Percentiles rank a stretch among this genome's conserved stretches.
Evolutionary conservation across 306 rosid species (phyloP).

Genomic region (Canavalia gladiata): DNA sequence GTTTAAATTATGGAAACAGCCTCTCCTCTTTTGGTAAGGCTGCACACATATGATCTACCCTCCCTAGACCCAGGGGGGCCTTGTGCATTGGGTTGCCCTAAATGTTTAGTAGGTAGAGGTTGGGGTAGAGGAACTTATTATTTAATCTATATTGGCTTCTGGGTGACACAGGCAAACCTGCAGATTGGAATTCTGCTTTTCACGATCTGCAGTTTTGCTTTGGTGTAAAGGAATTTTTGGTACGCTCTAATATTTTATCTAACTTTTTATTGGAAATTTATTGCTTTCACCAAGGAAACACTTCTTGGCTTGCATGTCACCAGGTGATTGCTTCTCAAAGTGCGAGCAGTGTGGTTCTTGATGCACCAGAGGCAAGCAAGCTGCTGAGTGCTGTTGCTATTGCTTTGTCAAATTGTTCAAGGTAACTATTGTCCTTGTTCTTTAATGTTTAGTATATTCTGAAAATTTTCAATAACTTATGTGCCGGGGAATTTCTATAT

Average conservation of each 20-base stretch:
- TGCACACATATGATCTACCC: neutral
- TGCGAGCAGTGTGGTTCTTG: slow-evolving; percentile 82
- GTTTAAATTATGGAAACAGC: neutral
- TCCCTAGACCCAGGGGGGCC: neutral
- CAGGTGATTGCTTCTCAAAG: slow-evolving; percentile 88
- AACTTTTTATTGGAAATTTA: slow-evolving; percentile 15
- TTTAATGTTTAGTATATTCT: slow-evolving; percentile 39
- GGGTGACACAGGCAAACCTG: slow-evolving; percentile 58
- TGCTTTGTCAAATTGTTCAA: slow-evolving; percentile 90
- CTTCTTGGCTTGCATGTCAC: slow-evolving; percentile 35
- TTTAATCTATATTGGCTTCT: slow-evolving; percentile 36
- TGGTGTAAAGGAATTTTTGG: slow-evolving; percentile 91
- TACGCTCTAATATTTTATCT: slow-evolving; percentile 47
- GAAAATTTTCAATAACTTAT: slow-evolving; percentile 19
- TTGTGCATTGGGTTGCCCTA: slow-evolving; percentile 9
- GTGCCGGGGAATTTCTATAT: neutral
- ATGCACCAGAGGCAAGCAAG: slow-evolving; percentile 88
- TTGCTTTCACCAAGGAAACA: slow-evolving; percentile 11
- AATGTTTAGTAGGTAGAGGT: slow-evolving; percentile 6
- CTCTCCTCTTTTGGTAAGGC: neutral
- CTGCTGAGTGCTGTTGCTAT: slow-evolving; percentile 92
- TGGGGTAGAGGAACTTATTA: slow-evolving; percentile 25
- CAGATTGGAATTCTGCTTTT: slow-evolving; percentile 63
- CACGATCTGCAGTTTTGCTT: slow-evolving; percentile 82
- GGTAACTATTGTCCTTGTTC: slow-evolving; percentile 54